Conservation (phyloP, 148 eudicot genomes). For the Camellia lanceoleosa region DNA sequence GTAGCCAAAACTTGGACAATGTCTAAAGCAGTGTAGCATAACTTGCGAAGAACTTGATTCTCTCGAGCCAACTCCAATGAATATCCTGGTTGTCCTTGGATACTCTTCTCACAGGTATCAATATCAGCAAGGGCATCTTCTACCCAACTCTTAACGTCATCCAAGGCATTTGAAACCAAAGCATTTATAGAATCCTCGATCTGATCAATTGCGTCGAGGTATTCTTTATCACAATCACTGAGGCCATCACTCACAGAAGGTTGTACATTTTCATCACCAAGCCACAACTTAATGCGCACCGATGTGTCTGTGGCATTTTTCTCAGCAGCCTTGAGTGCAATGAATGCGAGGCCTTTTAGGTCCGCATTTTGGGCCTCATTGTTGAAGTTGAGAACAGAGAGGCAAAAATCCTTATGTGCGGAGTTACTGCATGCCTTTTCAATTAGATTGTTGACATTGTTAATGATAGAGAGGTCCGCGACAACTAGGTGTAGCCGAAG, state of each 20-base stretch:
- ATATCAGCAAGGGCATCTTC: conserved; percentile 20
- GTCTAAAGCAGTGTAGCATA: conserved; percentile 22
- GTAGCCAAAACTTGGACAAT: conserved; percentile 12
- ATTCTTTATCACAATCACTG: conserved; percentile 8
- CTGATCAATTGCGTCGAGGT: conserved; percentile 16
- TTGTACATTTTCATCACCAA: neutral
- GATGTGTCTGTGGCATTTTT: conserved; percentile 11
- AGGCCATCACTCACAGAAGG: conserved; percentile 13
- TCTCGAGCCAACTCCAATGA: neutral
- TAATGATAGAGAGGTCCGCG: neutral
- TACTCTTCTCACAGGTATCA: conserved; percentile 11
- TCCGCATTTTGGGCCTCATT: conserved; percentile 9
- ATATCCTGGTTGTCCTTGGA: conserved; percentile 6
- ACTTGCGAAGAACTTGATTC: conserved; percentile 11
- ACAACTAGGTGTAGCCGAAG: neutral
- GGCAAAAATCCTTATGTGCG: conserved; percentile 21
- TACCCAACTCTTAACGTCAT: conserved; percentile 17
- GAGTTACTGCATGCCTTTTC: conserved; percentile 15
- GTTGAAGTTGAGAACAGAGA: conserved; percentile 7
- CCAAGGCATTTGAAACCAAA: conserved; percentile 3
- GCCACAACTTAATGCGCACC: neutral
- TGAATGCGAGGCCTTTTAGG: conserved; percentile 23
- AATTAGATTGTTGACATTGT: neutral
- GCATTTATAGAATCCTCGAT: conserved; percentile 21
- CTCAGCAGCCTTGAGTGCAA: conserved; percentile 21